These are phyloP conservation scores for Hyaloscypha finlandica DNA, from an alignment of 495 filamentous ascomycete genomes.

Conservation along the genomic window DNA sequence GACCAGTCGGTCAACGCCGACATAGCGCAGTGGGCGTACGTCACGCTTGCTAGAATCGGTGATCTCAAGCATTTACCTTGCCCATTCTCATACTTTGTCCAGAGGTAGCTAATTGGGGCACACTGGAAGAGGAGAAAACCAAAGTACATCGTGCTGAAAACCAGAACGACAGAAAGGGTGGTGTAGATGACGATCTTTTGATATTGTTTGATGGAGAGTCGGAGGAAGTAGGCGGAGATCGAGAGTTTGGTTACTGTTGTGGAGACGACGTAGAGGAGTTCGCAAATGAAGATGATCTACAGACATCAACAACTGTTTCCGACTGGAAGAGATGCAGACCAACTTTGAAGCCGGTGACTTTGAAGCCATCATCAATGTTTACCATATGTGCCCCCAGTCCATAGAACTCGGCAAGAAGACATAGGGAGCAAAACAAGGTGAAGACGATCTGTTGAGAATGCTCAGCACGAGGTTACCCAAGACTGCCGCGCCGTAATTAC, in stretches of 20 bases:
- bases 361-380: constrained; percentile 13
- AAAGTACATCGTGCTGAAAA: constrained; percentile 41
- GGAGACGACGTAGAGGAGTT: constrained; percentile 40
- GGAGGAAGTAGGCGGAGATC: constrained; percentile 46
- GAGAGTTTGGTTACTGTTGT: constrained; percentile 43
- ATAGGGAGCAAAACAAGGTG: constrained; percentile 26
- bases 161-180: constrained; percentile 31
- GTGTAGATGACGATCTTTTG: constrained; percentile 41
- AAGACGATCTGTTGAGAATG: constrained; percentile 22
- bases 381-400: constrained; percentile 30
- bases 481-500: not conserved
- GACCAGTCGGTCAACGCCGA: constrained; percentile 40
- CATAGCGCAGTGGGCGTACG: constrained; percentile 36
- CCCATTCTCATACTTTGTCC: constrained; percentile 31
- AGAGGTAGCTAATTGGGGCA: constrained; percentile 39
- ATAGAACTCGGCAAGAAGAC: constrained; percentile 17
- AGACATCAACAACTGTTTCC: not conserved
- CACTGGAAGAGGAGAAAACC: constrained; percentile 48
- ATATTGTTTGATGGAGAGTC: constrained; percentile 38
- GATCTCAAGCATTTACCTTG: constrained; percentile 30
- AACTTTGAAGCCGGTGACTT: constrained; percentile 26
- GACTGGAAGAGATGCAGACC: not conserved
- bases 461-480: not conserved
- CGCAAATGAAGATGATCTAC: constrained; percentile 34
- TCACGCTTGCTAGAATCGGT: constrained; percentile 27